phyloP scores from a whole-genome alignment of 441 rosid genomes.

The Gossypium laxum region DNA sequence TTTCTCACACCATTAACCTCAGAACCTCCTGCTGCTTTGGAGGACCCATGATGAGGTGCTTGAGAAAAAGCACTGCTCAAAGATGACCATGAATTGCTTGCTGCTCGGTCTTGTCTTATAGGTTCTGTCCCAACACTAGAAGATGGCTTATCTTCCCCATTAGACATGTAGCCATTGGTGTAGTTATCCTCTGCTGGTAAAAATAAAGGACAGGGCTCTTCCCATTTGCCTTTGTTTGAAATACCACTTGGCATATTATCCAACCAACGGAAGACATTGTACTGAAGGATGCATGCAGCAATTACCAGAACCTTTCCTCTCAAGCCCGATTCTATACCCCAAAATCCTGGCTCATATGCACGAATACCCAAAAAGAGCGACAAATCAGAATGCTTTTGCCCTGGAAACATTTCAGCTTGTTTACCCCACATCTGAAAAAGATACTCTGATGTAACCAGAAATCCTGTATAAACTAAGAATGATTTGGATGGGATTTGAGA shows the following conservation, averaged over 20 bases:
- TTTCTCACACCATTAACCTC: constrained; percentile 41
- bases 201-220: constrained; percentile 93
- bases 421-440: constrained; percentile 96
- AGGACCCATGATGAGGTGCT: constrained; percentile 33
- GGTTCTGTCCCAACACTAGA: constrained; percentile 27
- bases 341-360: constrained; percentile 63
- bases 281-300: constrained; percentile 86
- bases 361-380: constrained; percentile 68
- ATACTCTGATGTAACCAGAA: constrained; percentile 67
- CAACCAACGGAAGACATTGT: constrained; percentile 87
- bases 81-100: constrained; percentile 45
- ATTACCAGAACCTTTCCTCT: constrained; percentile 86
- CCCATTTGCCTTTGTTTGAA: constrained; percentile 51
- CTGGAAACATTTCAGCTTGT: constrained; percentile 92
- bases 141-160: constrained; percentile 42
- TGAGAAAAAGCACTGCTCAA: constrained; percentile 31
- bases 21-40: constrained; percentile 42
- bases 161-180: constrained; percentile 32
- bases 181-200: constrained; percentile 53
- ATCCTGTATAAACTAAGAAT: constrained; percentile 63
- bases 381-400: constrained; percentile 60
- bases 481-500: constrained; percentile 81
- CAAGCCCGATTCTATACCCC: constrained; percentile 85
- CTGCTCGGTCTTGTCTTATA: constrained; percentile 24
- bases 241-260: constrained; percentile 46